Percentiles rank a stretch among this genome's conserved stretches.
Conservation (phyloP, 805 yeast species). For the Schwanniomyces sp. region DNA sequence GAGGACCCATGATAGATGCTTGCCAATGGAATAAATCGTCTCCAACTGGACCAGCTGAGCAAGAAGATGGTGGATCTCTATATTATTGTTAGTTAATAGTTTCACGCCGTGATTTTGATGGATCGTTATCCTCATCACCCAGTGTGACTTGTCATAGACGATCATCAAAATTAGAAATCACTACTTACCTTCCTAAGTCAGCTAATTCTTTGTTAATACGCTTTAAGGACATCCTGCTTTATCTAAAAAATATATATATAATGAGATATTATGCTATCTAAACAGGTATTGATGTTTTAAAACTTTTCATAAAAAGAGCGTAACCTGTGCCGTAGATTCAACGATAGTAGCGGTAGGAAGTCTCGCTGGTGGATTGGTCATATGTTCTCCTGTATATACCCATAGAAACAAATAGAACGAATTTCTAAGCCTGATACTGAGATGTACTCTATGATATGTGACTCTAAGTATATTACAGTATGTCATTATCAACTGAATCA, state of each 20-base stretch:
- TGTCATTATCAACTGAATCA: background rate
- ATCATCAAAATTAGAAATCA: background rate
- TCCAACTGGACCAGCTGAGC: constrained; percentile 98
- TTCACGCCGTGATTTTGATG: background rate
- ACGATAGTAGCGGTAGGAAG: background rate
- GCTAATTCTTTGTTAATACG: constrained; percentile 95
- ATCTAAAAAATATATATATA: background rate
- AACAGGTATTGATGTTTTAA: background rate
- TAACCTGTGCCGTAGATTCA: background rate
- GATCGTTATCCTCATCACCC: background rate
- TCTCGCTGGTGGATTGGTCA: background rate
- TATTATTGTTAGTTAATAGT: constrained; percentile 12
- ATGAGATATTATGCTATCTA: background rate
- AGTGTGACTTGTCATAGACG: background rate
- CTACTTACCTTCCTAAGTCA: constrained; percentile 87
- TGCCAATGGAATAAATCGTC: constrained; percentile 99
- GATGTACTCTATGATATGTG: background rate
- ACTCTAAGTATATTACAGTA: background rate
- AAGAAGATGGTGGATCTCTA: constrained; percentile 98
- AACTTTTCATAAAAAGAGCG: background rate
- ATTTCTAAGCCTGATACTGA: background rate
- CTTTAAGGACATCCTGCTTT: constrained; percentile 72
- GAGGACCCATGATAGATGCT: constrained; percentile 98
- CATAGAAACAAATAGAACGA: constrained; percentile 1
- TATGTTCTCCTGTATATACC: background rate